Conservation (phyloP, 1,284 basidiomycete genomes). For the Erythrobasidium hasegawianum region DNA sequence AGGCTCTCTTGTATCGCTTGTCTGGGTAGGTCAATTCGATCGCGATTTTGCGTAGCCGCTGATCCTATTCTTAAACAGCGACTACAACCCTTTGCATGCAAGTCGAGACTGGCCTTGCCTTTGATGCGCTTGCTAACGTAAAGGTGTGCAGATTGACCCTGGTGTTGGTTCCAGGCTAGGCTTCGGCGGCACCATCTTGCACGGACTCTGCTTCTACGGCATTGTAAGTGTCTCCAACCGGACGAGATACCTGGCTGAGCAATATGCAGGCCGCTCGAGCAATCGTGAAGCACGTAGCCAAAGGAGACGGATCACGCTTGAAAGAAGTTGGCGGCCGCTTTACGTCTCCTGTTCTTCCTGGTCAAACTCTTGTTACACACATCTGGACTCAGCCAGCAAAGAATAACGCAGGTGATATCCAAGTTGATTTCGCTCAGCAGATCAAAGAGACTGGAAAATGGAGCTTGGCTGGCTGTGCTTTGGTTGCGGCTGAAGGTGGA, state of each 20-base stretch:
- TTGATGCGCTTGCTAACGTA: conserved; percentile 9
- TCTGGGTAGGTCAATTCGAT: conserved; percentile 37
- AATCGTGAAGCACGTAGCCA: conserved; percentile 61
- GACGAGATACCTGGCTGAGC: conserved; percentile 52
- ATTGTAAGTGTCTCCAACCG: conserved; percentile 12
- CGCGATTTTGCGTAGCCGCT: not conserved
- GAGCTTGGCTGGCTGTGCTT: conserved; percentile 42
- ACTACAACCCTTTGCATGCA: conserved; percentile 80
- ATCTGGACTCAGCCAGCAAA: conserved; percentile 67
- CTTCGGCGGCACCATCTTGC: conserved; percentile 74
- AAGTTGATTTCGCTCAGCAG: conserved; percentile 68
- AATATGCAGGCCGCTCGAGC: conserved; percentile 65
- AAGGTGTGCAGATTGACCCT: conserved; percentile 52
- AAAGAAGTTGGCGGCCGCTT: conserved; percentile 59
- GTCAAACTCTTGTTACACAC: conserved; percentile 64
- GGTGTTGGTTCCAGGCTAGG: conserved; percentile 63
- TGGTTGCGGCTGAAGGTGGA: conserved; percentile 31
- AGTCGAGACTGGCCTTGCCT: conserved; percentile 54
- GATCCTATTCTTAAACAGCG: conserved; percentile 53
- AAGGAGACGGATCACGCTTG: conserved; percentile 60
- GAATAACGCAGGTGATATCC: conserved; percentile 58
- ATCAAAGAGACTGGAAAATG: conserved; percentile 67
- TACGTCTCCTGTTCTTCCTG: conserved; percentile 73
- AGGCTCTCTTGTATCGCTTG: conserved; percentile 71
- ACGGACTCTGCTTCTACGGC: conserved; percentile 57